Base-by-base conservation (phyloP, 495 filamentous ascomycete species). In the Chaetomium fimeti region DNA sequence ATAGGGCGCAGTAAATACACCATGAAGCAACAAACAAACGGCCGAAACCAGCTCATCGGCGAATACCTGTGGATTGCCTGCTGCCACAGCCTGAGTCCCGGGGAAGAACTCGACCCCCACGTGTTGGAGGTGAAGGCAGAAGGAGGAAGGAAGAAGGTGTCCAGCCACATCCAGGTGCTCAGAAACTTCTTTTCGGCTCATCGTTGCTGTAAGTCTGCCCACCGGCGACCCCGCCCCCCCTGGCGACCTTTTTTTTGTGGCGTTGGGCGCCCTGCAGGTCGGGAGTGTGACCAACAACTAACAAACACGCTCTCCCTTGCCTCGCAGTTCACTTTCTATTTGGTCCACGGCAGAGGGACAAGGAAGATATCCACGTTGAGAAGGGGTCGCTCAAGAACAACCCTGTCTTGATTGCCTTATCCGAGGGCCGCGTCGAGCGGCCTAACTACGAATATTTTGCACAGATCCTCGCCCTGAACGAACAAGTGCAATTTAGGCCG, bases 101-200 rank as follows among this genome's bases (percentile, higher is more conserved):
- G 73, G 12, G 57, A 58, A 15, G 61, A 64, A 24, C 74, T 76
- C 5, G 75, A 77, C 61, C 49, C 55, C 18, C 61, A 45, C 1
- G 43, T 72, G 68, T 69, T 72, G 38, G 18, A 49, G 45, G n/a
- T 49, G 2, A 49, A 24, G 20, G 18, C n/a, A 20, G 20, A 24
- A 24, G 84, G 92, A 62, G 80, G 74, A 45, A 81, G 94, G 59
- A 98, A 98, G 75, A 91, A 96, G 74, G 90, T 98, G 11, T 97
- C 93, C 0, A 97, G 93, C 68, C 94, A 98, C 74, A 90, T 98
- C 63, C 94, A 98, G 78, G 93, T 97, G n/a, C 77, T 98, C 51
- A 97, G 95, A 77, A 86, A 85, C 15, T 90, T 92, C 69, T 80
- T 63, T 78, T 81, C 84, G 62, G 74, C 79, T 68, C 54, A 70